Evolutionary conservation across 495 filamentous ascomycete genomes (phyloP), one percentile per base, ranked within the genome.

Genomic region (Darksidea phi): DNA sequence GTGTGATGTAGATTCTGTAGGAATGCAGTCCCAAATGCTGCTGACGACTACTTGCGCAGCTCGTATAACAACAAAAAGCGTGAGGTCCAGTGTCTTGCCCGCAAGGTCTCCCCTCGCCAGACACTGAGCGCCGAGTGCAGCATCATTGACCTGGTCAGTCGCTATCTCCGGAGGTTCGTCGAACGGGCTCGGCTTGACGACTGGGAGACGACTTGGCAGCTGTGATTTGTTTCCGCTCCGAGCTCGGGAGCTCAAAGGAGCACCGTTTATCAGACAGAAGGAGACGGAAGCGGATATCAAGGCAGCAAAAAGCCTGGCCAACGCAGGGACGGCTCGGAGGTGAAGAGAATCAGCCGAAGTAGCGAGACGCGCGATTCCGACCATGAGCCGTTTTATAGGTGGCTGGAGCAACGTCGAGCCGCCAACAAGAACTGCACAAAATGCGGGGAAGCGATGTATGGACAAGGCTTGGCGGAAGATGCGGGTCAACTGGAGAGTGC

Each of bases 31-130:
- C 89, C 88, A 95, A 18, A 84, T 69, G 54, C 85, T 79, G 48
- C 82, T 86, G 51, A 87, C 73, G 8, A 91, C 58, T 28, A 88
- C 83, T 71, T 95, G 90, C 18, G 88, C 69, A 42, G 92, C 91
- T 64, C 90, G 82, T 8, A 84, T 84, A 43, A 83, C 74, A n/a
- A 87, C 82, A 70, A 94, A 93, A 34, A 96, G 76, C 1, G 92
- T 94, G 26, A 96, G 80, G 72, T 96, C 91, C 68, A 97, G 79
- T 11, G 91, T 95, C 55, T 85, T 84, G 52, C 92, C 92, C 3
- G 85, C 88, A 55, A 69, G 55, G 42, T 61, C 67, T 20, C 26
- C 15, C 21, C 59, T 54, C 4, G 55, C 28, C 10, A 57, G 13
- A 2, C 24, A 50, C 25, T 18, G 48, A 5, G 59, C 48, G 6